phyloP scores from a whole-genome alignment of 768 basidiomycete species.

The Lentinula lateritia region DNA sequence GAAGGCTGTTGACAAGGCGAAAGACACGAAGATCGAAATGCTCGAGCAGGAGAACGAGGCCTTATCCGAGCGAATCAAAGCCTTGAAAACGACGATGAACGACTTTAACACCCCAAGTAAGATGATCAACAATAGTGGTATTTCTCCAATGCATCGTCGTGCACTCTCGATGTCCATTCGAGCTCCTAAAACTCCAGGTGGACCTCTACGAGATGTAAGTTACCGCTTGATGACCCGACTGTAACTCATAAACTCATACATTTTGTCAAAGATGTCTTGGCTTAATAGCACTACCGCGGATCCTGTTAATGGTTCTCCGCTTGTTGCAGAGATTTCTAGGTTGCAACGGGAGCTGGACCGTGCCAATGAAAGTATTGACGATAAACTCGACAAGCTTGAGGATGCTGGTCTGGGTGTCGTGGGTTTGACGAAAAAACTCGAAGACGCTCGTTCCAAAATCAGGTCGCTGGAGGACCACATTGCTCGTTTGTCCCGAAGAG shows the following conservation, averaged over 20 bases:
- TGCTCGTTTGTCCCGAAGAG: slow-evolving; percentile 56
- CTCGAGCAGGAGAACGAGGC: slow-evolving; percentile 76
- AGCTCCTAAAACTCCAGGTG: slow-evolving; percentile 74
- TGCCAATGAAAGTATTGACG: slow-evolving; percentile 83
- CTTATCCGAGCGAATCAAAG: slow-evolving; percentile 63
- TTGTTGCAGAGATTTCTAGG: slow-evolving; percentile 67
- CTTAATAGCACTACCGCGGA: slow-evolving; percentile 57
- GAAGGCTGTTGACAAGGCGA: slow-evolving; percentile 73
- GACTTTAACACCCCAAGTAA: slow-evolving; percentile 57
- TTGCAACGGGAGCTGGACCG: slow-evolving; percentile 70
- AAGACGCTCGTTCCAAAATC: slow-evolving; percentile 61
- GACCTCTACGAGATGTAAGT: slow-evolving; percentile 70
- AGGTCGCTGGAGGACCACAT: slow-evolving; percentile 61
- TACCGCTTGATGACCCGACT: not conserved
- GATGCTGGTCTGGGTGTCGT: slow-evolving; percentile 75
- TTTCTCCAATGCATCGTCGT: slow-evolving; percentile 77
- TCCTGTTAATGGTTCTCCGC: slow-evolving; percentile 44
- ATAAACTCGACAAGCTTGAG: slow-evolving; percentile 82
- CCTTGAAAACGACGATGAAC: slow-evolving; percentile 45
- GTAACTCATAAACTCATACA: not conserved
- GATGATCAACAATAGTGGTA: slow-evolving; percentile 46
- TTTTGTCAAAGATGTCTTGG: slow-evolving; percentile 58
- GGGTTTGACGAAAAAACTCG: slow-evolving; percentile 62
- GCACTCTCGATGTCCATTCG: slow-evolving; percentile 62
- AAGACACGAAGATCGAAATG: slow-evolving; percentile 69